Percentiles rank a stretch among this genome's conserved stretches.
These are phyloP conservation scores for Aspergillus aculeatus DNA, from an alignment of 2,329 filamentous ascomycete genomes.

Conservation along the genomic window DNA sequence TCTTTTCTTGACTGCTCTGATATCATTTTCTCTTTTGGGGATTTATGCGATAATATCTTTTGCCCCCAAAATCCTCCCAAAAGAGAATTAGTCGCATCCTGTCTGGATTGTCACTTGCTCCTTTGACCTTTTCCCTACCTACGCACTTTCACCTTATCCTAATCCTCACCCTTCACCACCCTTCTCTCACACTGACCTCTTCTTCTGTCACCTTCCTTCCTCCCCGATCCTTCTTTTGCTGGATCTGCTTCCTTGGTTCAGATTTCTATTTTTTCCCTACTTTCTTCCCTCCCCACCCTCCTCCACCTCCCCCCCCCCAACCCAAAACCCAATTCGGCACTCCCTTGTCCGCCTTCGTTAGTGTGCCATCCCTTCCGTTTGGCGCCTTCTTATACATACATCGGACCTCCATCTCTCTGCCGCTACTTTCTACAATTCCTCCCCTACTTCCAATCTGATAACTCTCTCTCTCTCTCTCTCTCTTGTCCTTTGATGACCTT, in stretches of 20 bases:
- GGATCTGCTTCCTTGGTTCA: conserved; percentile 3
- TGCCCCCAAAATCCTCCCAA: not conserved
- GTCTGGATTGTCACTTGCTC: not conserved
- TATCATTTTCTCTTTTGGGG: conserved; percentile 3
- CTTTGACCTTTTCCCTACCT: not conserved
- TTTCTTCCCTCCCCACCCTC: conserved; percentile 20
- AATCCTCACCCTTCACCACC: not conserved
- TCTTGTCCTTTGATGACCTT: conserved; percentile 12
- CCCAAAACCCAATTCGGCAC: conserved; percentile 14
- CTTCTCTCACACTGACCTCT: too few species aligned
- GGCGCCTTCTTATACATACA: conserved; percentile 27
- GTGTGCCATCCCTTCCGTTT: conserved; percentile 25
- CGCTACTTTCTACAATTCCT: not conserved
- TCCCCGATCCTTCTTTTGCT: conserved; percentile 1
- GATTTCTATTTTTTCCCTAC: conserved; percentile 10
- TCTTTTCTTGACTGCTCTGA: conserved; percentile 1
- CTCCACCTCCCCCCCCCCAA: conserved; percentile 19
- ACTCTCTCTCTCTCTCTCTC: conserved; percentile 7
- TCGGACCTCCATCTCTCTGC: conserved; percentile 2
- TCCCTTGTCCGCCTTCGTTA: conserved; percentile 30
- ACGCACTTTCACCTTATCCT: not conserved
- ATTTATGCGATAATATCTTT: not conserved
- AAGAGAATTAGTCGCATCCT: not conserved
- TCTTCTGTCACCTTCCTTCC: not conserved
- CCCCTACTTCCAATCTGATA: conserved; percentile 9